Percentiles rank a stretch among this genome's conserved stretches.
These are phyloP conservation scores for Colletotrichum sp. DNA, from an alignment of 2,329 filamentous ascomycete species.

Conservation along the genomic window DNA sequence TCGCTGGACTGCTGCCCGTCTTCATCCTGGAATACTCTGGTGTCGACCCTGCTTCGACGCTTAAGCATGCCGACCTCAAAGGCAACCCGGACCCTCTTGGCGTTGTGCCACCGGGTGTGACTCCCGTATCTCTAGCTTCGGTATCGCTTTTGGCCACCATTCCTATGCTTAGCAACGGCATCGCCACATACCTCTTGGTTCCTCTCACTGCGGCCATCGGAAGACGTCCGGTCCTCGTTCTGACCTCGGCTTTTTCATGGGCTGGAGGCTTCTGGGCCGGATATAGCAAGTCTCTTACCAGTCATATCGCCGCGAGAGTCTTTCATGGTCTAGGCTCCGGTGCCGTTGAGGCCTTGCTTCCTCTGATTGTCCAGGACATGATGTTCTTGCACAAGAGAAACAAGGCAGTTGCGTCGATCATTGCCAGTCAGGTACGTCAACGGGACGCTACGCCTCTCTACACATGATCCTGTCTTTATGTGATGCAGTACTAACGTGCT, in stretches of 20 bases:
- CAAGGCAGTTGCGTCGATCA: slow-evolving; percentile 31
- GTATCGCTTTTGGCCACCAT: slow-evolving; percentile 33
- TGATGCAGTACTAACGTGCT: background rate
- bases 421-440: slow-evolving; percentile 23
- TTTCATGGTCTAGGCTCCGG: slow-evolving; percentile 37
- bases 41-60: slow-evolving; percentile 25
- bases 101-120: slow-evolving; percentile 20
- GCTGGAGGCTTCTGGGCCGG: slow-evolving; percentile 37
- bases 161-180: slow-evolving; percentile 36
- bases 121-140: slow-evolving; percentile 28
- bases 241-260: slow-evolving; percentile 33
- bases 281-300: slow-evolving; percentile 28
- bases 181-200: slow-evolving; percentile 35
- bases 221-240: slow-evolving; percentile 35
- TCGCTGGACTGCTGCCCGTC: slow-evolving; percentile 32
- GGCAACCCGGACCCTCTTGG: slow-evolving; percentile 22
- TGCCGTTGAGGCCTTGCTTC: slow-evolving; percentile 36
- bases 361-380: slow-evolving; percentile 40
- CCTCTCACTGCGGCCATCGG: slow-evolving; percentile 39
- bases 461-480: background rate
- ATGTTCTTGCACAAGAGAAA: slow-evolving; percentile 40
- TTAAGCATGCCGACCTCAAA: slow-evolving; percentile 23
- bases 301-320: slow-evolving; percentile 33
- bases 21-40: slow-evolving; percentile 36
- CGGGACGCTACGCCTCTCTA: background rate